Conservation (phyloP, 2,329 filamentous ascomycete genomes). For the Cladosporium sp. region DNA sequence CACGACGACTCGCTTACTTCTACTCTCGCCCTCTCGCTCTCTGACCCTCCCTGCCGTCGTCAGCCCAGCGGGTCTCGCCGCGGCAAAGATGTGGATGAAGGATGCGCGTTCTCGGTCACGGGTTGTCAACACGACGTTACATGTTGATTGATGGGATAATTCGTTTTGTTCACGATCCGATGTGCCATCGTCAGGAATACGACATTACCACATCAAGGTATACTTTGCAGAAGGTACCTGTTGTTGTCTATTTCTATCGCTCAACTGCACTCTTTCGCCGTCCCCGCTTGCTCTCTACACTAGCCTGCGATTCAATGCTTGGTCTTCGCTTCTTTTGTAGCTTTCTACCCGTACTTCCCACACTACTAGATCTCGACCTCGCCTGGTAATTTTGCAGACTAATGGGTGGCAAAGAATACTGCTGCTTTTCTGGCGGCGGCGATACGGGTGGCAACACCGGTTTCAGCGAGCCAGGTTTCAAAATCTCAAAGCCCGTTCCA, state of each 20-base stretch:
- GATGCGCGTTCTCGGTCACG: no score
- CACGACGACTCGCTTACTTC: not conserved
- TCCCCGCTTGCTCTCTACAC: not conserved
- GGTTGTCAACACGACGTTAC: no score
- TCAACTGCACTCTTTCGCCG: not conserved
- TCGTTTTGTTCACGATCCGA: no score
- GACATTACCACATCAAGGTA: no score
- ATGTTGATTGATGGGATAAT: no score
- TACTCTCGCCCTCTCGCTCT: not conserved
- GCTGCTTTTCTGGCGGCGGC: slow-evolving; percentile 17
- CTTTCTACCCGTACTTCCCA: slow-evolving; percentile 18
- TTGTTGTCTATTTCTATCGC: not conserved
- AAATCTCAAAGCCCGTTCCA: slow-evolving; percentile 33
- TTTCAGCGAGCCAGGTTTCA: slow-evolving; percentile 30
- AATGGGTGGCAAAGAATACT: slow-evolving; percentile 23
- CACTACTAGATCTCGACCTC: slow-evolving; percentile 7
- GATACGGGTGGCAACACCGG: slow-evolving; percentile 13
- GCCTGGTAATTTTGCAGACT: slow-evolving; percentile 24
- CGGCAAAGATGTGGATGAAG: not conserved
- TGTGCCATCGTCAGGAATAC: no score
- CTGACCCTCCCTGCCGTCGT: not conserved
- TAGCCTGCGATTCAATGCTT: not conserved
- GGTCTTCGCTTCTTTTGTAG: slow-evolving; percentile 30
- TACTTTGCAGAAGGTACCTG: no score
- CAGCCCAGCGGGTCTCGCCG: not conserved